Conservation (phyloP, 129 eudicot genomes). For the Smallanthus sonchifolius region DNA sequence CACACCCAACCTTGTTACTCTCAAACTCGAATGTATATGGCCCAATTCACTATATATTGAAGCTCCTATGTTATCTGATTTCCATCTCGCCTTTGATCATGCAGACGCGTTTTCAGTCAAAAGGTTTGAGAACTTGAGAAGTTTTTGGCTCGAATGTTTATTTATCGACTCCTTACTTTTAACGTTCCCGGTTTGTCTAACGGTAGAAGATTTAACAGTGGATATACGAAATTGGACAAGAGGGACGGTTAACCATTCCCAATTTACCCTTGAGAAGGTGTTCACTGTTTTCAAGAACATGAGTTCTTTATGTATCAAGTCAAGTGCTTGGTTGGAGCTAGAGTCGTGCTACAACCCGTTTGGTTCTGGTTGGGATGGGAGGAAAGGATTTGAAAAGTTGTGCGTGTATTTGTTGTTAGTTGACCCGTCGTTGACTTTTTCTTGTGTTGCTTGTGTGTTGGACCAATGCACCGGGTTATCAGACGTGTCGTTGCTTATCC, state of each 20-base stretch:
- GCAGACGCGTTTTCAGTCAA: constrained; percentile 29
- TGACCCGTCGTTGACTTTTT: constrained; percentile 39
- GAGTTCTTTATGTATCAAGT: constrained; percentile 44
- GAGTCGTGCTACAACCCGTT: constrained; percentile 26
- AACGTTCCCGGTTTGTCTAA: constrained; percentile 29
- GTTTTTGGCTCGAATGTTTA: constrained; percentile 44
- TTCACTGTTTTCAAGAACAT: constrained; percentile 38
- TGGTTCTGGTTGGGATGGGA: constrained; percentile 26
- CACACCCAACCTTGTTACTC: constrained; percentile 50
- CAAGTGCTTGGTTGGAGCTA: constrained; percentile 50
- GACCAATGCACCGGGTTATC: constrained; percentile 38
- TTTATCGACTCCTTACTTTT: constrained; percentile 28
- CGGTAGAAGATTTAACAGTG: constrained; percentile 34
- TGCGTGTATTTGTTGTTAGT: constrained; percentile 44
- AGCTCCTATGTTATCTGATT: constrained; percentile 47
- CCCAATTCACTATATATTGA: constrained; percentile 46
- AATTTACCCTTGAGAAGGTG: constrained; percentile 41
- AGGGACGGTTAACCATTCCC: constrained; percentile 20
- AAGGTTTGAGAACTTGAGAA: constrained; percentile 38
- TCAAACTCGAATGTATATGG: constrained; percentile 50
- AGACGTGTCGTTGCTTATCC: constrained; percentile 43
- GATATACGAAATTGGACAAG: constrained; percentile 29
- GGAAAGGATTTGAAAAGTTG: constrained; percentile 44
- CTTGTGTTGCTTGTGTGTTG: constrained; percentile 37
- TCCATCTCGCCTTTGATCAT: constrained; percentile 49